Conservation (phyloP, 139 green algal genomes). For the Microglena sp. region DNA sequence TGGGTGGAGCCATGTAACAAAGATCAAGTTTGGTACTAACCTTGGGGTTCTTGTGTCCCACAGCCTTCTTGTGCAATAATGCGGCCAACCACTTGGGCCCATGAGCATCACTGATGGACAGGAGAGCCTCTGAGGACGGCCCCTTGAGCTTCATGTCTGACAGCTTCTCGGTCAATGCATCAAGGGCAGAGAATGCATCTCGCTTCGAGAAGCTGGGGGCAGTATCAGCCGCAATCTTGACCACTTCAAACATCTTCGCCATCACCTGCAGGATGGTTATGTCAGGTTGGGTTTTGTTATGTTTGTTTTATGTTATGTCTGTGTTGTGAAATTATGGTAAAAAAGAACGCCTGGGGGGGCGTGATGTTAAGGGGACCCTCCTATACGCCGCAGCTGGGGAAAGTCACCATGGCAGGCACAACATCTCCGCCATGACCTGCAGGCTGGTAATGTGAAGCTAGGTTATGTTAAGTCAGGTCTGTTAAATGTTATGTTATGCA, state of each 20-base stretch:
- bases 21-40: no score
- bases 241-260: conserved; percentile 79
- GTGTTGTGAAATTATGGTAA: no score
- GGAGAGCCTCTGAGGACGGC: conserved; percentile 47
- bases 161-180: conserved; percentile 46
- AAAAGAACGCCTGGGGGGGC: no score
- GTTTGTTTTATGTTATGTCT: no score
- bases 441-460: no score
- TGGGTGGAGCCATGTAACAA: no score
- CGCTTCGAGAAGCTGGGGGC: conserved; percentile 37
- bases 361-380: no score
- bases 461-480: no score
- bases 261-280: conserved; percentile 47
- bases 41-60: conserved; percentile 91
- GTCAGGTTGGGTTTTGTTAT: no score
- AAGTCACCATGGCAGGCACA: no score
- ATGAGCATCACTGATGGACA: conserved; percentile 60
- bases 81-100: conserved; percentile 75
- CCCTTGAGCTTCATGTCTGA: conserved; percentile 72
- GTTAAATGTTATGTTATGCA: no score
- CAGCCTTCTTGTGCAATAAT: conserved; percentile 71
- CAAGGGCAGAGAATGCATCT: conserved; percentile 41
- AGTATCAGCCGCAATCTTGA: conserved; percentile 35
- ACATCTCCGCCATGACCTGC: background rate
- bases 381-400: no score